Conservation (phyloP, 805 yeast genomes). For the Candida pseudoglaebosa region DNA sequence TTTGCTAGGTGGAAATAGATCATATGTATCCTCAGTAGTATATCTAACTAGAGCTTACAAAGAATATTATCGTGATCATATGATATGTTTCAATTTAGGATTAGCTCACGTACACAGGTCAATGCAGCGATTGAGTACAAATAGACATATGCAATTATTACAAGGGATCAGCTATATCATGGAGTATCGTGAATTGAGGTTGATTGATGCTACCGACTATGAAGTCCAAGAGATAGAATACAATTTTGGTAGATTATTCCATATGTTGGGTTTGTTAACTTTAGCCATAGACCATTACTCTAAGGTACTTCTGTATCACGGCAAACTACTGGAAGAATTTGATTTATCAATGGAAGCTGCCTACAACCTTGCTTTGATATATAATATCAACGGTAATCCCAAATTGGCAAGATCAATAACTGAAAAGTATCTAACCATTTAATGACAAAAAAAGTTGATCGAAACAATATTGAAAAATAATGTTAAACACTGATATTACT, state of each 20-base stretch:
- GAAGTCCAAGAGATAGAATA: slow-evolving; percentile 76
- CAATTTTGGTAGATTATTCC: slow-evolving; percentile 82
- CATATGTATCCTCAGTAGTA: slow-evolving; percentile 77
- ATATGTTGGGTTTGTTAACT: slow-evolving; percentile 70
- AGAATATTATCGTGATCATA: slow-evolving; percentile 69
- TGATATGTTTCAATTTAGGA: slow-evolving; percentile 71
- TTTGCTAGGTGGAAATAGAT: slow-evolving; percentile 73
- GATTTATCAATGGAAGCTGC: slow-evolving; percentile 79
- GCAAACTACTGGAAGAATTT: slow-evolving; percentile 41
- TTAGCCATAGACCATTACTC: slow-evolving; percentile 74
- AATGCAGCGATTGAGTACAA: slow-evolving; percentile 82
- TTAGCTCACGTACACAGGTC: slow-evolving; percentile 84
- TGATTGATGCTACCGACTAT: slow-evolving; percentile 31
- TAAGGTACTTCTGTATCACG: slow-evolving; percentile 50
- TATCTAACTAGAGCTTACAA: slow-evolving; percentile 71
- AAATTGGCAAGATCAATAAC: slow-evolving; percentile 59
- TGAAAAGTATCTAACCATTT: slow-evolving; percentile 58
- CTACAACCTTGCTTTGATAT: slow-evolving; percentile 74
- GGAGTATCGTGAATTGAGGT: slow-evolving; percentile 62
- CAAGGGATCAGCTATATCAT: slow-evolving; percentile 79
- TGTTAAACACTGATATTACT: too few relatives aligned
- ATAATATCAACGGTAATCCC: slow-evolving; percentile 70
- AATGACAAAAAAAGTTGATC: slow-evolving; percentile 2
- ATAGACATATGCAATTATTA: slow-evolving; percentile 80
- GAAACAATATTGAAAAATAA: too few relatives aligned